Evolutionary conservation across 345 rosid genomes (phyloP), one percentile per base, ranked within the genome.

Genomic region (Capsella bursapastoris): DNA sequence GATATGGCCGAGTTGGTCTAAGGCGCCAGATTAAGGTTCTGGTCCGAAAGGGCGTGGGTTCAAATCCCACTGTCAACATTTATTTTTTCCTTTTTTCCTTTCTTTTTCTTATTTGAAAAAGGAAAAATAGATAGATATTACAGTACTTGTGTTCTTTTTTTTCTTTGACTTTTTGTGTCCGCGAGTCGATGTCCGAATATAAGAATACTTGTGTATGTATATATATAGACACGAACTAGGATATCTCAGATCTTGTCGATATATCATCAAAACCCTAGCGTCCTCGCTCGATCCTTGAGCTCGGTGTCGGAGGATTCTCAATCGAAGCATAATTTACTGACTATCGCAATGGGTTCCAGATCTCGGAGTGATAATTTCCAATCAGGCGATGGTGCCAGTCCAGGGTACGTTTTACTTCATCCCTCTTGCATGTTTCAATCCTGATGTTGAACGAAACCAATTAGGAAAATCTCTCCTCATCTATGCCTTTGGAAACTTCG

Each of bases 11-110:
- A 89, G 97, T 92, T 88, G 94, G 97, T 87, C 91, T 87, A 90
- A 89, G 96, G 96, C 91, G 96, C 91, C 91, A 88, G 92, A 89
- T 90, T 92, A 89, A 90, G 99, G 98, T 90, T 88, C 91, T 91
- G 95, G 95, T 94, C 93, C 90, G 96, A 91, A 94, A 94, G 91
- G 90, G 89, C 89, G 89, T 86, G 89, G 96, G 91, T 93, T 89
- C 92, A 84, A 94, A 88, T 87, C 93, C 90, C 96, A 91, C 90
- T 88, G 84, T 88, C 92, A 80, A 90, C 90, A 84, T 0, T 22
- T 56, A 0, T 34, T 34, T 34, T 34, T 34, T 34, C 8, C 0
- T 6, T 32, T 32, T 3, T 6, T 4, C 10, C n/a, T 2, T 14
- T 4, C 16, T 32, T 15, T 47, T 8, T 47, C 2, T 45, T 45